Evolutionary conservation across 129 eudicot genomes (phyloP).

Genomic region (Pseudognaphalium luteoalbum): DNA sequence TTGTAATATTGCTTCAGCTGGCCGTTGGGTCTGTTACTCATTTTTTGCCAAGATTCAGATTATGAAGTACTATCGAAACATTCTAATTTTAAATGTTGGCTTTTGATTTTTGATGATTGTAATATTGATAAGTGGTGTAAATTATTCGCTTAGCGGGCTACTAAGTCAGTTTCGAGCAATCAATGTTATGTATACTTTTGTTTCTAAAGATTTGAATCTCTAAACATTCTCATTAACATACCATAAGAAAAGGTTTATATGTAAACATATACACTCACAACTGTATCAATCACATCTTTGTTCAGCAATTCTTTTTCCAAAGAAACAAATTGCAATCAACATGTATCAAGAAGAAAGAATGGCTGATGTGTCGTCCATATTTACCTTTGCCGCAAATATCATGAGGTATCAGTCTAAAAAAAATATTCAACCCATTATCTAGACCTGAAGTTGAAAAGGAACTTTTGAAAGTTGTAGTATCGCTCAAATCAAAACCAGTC

Average conservation of each 20-base stretch:
- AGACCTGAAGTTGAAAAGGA: not conserved
- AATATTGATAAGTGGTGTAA: not conserved
- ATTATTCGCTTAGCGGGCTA: not conserved
- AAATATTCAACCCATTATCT: constrained; percentile 22
- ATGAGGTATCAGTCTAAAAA: constrained; percentile 27
- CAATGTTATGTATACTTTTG: no score
- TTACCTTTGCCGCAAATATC: constrained; percentile 42
- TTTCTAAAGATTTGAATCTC: not conserved
- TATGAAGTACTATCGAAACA: no score
- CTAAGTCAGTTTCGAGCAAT: not conserved
- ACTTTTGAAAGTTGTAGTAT: constrained; percentile 40
- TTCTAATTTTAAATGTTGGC: no score
- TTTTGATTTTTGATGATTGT: not conserved
- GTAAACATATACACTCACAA: not conserved
- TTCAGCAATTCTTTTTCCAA: not conserved
- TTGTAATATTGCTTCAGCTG: not conserved
- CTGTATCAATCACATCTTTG: not conserved
- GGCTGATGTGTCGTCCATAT: constrained; percentile 21
- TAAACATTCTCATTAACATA: not conserved
- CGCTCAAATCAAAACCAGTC: constrained; percentile 56
- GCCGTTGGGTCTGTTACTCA: no score
- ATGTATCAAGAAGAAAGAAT: not conserved
- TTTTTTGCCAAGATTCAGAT: no score
- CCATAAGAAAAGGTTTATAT: not conserved
- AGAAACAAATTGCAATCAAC: not conserved